Conservation (phyloP, 345 rosid species). For the thale cress (Arabidopsis thaliana) region DNA sequence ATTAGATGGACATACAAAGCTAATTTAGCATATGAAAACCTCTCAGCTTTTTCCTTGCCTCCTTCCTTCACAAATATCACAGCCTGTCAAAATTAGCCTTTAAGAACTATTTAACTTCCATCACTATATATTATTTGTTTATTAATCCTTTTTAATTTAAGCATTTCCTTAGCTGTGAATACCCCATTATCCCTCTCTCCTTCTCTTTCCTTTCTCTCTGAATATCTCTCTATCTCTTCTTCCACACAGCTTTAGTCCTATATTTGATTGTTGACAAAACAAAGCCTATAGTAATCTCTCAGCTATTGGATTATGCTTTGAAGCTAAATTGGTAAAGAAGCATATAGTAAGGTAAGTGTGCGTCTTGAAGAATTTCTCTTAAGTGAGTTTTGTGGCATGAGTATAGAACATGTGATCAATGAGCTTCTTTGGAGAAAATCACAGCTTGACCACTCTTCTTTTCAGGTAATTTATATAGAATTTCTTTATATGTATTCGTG, state of each 20-base stretch:
- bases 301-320: slow-evolving; percentile 40
- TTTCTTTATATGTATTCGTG: background rate
- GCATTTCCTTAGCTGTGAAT: slow-evolving; percentile 39
- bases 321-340: slow-evolving; percentile 6
- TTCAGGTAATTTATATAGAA: slow-evolving; percentile 55
- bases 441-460: slow-evolving; percentile 46
- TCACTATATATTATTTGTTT: slow-evolving; percentile 41
- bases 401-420: slow-evolving; percentile 53
- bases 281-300: slow-evolving; percentile 39
- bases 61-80: slow-evolving; percentile 55
- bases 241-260: slow-evolving; percentile 34
- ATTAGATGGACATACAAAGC: slow-evolving; percentile 41
- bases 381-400: slow-evolving; percentile 54
- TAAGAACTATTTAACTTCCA: slow-evolving; percentile 50
- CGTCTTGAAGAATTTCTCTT: slow-evolving; percentile 38
- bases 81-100: slow-evolving; percentile 83
- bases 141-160: slow-evolving; percentile 30
- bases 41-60: slow-evolving; percentile 47
- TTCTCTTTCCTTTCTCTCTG: background rate
- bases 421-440: slow-evolving; percentile 50
- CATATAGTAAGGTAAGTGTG: slow-evolving; percentile 20
- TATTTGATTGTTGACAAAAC: slow-evolving; percentile 33
- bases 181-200: slow-evolving; percentile 12
- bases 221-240: slow-evolving; percentile 31
- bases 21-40: slow-evolving; percentile 18